Base-by-base conservation (phyloP, 805 yeast genomes). In the Cyberlindnera sargentensis region DNA sequence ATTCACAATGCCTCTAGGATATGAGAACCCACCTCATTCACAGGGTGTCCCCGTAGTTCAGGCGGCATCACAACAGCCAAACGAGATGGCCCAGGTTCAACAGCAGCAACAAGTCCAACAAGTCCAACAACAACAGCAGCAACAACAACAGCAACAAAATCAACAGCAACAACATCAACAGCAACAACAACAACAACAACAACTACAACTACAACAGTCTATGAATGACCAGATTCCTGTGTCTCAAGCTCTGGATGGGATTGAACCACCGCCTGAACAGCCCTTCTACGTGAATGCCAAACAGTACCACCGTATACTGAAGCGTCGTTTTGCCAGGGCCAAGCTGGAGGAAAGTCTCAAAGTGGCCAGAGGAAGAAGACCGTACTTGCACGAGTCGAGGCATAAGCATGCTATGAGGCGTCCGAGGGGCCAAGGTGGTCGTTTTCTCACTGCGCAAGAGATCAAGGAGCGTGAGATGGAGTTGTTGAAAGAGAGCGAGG, bases 341-440 rank as follows among this genome's bases (percentile, higher is more conserved):
- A 84, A 82, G 62, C 72, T 93, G 34, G 98, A 93, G 58, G 98
- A 93, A 59, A 78, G 80, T 36, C 72, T 91, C 49, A 84, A 87
- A 58, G 85, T 85, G 4, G 90, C 93, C 15, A 76, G 95, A 49
- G 95, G 95, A 15, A 78, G 98, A 55, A 83, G 84, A 60, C 97
- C 98, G 9, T 91, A 95, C 63, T 64, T 93, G 40, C 99, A 93
- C 61, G 99, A 93, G 64, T 87, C 96, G 20, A 75, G 99, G 56
- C 99, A 93, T 63, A 91, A 93, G 62, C 99, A 93, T 63, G 99
- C 99, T 3, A 93, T 93, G 99, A 76, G 98, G 60, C 77, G 99
- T 62, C 98, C 99, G 11, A 78, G 99, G 55, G 99, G 99, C 27
- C 98, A 93, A 67, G 99, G 99, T 30, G 99, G 99, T 6, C 72